A percentile compares a stretch with the other conserved stretches of the same genome.
phyloP scores from a whole-genome alignment of 2,329 filamentous ascomycete species.

The Aspergillus brunneoviolaceus region DNA sequence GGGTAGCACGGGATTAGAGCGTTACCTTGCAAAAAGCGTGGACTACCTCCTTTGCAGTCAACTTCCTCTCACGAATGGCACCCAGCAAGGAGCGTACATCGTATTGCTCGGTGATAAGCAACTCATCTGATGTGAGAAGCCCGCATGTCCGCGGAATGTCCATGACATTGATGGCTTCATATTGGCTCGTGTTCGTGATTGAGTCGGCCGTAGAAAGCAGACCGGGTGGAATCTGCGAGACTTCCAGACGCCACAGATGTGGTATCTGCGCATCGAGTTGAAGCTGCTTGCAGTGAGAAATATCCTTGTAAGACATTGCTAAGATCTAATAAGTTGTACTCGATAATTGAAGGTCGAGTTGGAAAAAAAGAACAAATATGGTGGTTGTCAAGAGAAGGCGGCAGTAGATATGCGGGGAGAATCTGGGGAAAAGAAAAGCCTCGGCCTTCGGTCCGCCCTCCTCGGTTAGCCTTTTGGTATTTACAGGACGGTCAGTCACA shows the following conservation, averaged over 20 bases:
- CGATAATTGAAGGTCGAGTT: not conserved
- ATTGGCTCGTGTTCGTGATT: constrained; percentile 32
- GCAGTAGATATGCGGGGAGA: not conserved
- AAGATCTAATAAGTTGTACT: not conserved
- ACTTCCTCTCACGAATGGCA: constrained; percentile 26
- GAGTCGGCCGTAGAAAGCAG: constrained; percentile 40
- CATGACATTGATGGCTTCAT: constrained; percentile 42
- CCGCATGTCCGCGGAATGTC: constrained; percentile 55
- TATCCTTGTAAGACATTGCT: constrained; percentile 27
- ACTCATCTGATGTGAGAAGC: constrained; percentile 51
- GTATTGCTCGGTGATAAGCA: constrained; percentile 57
- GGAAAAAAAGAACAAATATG: not conserved
- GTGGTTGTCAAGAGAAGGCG: not conserved
- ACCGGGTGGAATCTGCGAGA: constrained; percentile 32
- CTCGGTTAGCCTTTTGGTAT: not conserved
- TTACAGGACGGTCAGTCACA: not conserved
- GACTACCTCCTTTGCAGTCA: constrained; percentile 45
- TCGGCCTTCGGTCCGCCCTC: not conserved
- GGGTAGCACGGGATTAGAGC: not conserved
- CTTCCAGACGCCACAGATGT: constrained; percentile 39
- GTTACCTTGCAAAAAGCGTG: constrained; percentile 55
- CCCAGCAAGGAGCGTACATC: constrained; percentile 44
- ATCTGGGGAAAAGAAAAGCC: not conserved
- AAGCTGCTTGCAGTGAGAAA: constrained; percentile 41
- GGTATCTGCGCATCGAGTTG: constrained; percentile 41